Evolutionary conservation across 177 flowering plant genomes (phyloP).

Genomic region (Vitis hybrid): DNA sequence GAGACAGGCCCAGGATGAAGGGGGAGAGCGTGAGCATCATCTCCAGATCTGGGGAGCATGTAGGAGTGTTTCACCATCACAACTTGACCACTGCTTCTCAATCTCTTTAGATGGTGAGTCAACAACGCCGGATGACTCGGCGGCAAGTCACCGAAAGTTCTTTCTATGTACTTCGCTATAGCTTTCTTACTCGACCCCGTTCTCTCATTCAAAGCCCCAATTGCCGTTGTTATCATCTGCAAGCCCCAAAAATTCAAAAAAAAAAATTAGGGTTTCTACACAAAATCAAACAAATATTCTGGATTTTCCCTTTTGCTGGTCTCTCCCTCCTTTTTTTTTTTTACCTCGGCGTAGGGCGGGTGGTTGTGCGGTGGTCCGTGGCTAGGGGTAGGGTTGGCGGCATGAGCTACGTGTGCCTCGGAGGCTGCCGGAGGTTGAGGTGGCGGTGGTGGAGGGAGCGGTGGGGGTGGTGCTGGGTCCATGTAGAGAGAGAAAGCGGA

Average conservation of each 20-base stretch:
- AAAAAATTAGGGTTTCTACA: constrained; percentile 4
- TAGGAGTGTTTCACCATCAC: constrained; percentile 66
- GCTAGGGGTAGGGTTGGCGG: constrained; percentile 19
- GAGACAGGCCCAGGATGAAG: not conserved
- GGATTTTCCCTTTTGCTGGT: too few relatives aligned
- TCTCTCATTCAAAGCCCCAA: constrained; percentile 42
- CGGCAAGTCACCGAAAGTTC: constrained; percentile 47
- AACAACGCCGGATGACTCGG: constrained; percentile 54
- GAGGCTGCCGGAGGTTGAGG: constrained; percentile 2
- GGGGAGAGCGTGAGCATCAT: not conserved
- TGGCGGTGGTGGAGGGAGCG: not conserved
- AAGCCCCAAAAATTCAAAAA: not conserved
- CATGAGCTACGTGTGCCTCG: constrained; percentile 13
- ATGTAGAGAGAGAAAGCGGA: not conserved
- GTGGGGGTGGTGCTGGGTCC: constrained; percentile 13
- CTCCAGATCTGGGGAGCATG: constrained; percentile 48
- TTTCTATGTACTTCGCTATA: constrained; percentile 60
- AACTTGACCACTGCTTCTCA: constrained; percentile 54
- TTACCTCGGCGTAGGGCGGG: constrained; percentile 58
- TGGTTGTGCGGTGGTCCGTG: constrained; percentile 18
- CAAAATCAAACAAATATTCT: too few relatives aligned
- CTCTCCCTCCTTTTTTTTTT: not conserved
- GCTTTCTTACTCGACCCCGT: constrained; percentile 68
- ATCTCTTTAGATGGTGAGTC: constrained; percentile 49
- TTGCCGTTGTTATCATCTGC: constrained; percentile 71